These are phyloP conservation scores for Zopfochytrium polystomum DNA, from an alignment of 371 early-diverging fungal genomes.

Conservation along the genomic window DNA sequence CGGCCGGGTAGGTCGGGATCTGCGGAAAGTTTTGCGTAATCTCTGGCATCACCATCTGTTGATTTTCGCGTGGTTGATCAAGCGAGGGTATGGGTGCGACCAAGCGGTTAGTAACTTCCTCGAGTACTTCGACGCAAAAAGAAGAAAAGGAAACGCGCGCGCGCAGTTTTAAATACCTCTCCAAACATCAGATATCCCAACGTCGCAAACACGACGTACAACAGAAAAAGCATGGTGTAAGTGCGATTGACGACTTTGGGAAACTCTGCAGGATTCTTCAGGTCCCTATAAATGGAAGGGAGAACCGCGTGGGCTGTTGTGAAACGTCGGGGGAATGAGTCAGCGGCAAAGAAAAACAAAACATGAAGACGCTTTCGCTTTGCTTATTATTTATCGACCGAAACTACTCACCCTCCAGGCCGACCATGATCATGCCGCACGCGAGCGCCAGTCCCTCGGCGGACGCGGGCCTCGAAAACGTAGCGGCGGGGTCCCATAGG, in stretches of 20 bases:
- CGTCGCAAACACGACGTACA: slow-evolving; percentile 55
- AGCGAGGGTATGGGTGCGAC: not conserved
- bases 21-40: slow-evolving; percentile 67
- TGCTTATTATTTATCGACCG: no score
- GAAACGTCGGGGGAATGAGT: slow-evolving; percentile 26
- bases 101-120: not conserved
- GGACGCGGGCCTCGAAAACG: slow-evolving; percentile 38
- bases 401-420: slow-evolving; percentile 53
- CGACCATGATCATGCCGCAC: slow-evolving; percentile 8
- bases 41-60: slow-evolving; percentile 34
- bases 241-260: slow-evolving; percentile 54
- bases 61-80: not conserved
- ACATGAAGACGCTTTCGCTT: slow-evolving; percentile 42
- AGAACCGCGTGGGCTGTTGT: slow-evolving; percentile 61
- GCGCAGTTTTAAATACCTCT: slow-evolving; percentile 25
- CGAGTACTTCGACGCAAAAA: not conserved
- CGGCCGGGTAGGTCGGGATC: slow-evolving; percentile 56
- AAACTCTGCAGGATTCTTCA: slow-evolving; percentile 55
- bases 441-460: slow-evolving; percentile 29
- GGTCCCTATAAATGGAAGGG: slow-evolving; percentile 64
- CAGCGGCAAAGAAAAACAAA: slow-evolving; percentile 39
- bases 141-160: slow-evolving; percentile 1
- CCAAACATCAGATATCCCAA: slow-evolving; percentile 79
- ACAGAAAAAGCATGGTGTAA: slow-evolving; percentile 44
- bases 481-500: slow-evolving; percentile 54